phyloP scores from a whole-genome alignment of 1,284 basidiomycete genomes.

The Testicularia cyperi region DNA sequence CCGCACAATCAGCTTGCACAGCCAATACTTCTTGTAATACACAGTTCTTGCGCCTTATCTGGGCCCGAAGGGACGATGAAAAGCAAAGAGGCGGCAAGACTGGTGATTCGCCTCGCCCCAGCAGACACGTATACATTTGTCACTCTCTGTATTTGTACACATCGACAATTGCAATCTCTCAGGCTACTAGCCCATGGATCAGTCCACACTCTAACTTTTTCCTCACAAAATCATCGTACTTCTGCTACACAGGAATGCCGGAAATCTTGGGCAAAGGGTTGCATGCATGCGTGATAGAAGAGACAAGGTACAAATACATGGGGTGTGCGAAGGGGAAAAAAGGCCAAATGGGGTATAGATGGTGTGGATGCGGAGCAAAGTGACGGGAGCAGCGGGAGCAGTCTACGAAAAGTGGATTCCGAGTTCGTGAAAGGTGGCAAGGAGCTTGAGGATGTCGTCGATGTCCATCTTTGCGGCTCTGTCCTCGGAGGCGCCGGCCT shows the following conservation, averaged over 20 bases:
- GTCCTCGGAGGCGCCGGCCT: slow-evolving; percentile 70
- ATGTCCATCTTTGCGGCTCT: slow-evolving; percentile 82
- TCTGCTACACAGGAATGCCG: too few relatives aligned
- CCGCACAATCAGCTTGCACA: slow-evolving; percentile 23
- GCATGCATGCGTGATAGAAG: slow-evolving; percentile 11
- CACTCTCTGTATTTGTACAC: too few relatives aligned
- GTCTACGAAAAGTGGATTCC: slow-evolving; percentile 78
- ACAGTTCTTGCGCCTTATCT: too few relatives aligned
- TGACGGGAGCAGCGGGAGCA: not conserved
- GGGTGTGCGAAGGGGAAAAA: not conserved
- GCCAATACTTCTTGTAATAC: slow-evolving; percentile 30
- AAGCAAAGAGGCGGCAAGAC: too few relatives aligned
- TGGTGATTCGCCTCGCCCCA: too few relatives aligned
- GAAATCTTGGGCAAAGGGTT: too few relatives aligned
- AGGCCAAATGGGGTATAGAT: slow-evolving; percentile 5
- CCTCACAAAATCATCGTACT: too few relatives aligned
- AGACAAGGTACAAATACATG: slow-evolving; percentile 16
- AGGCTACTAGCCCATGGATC: too few relatives aligned
- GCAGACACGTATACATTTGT: too few relatives aligned
- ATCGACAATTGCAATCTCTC: too few relatives aligned
- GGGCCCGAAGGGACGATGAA: too few relatives aligned
- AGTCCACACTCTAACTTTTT: too few relatives aligned
- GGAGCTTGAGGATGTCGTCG: slow-evolving; percentile 75
- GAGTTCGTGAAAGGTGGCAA: slow-evolving; percentile 77
- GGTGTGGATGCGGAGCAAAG: not conserved